A percentile compares a stretch with the other conserved stretches of the same genome.
phyloP scores from a whole-genome alignment of 257 asterid genomes.

The Solanum okadae region DNA sequence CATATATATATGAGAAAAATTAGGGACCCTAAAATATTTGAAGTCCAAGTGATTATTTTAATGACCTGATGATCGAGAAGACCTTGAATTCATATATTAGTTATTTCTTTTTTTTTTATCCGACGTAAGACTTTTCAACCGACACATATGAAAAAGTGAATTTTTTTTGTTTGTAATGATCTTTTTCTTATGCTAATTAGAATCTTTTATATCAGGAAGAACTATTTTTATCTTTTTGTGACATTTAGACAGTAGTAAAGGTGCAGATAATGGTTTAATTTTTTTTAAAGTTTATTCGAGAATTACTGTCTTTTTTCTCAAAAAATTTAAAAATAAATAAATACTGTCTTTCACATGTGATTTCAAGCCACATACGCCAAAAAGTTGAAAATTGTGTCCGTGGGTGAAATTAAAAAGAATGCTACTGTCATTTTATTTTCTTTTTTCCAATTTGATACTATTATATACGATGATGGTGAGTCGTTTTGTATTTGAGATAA shows the following conservation, averaged over 20 bases:
- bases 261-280: background rate
- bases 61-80: no score
- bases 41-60: no score
- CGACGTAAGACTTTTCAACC: background rate
- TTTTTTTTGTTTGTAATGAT: background rate
- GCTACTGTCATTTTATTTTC: background rate
- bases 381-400: background rate
- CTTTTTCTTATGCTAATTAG: background rate
- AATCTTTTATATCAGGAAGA: background rate
- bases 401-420: background rate
- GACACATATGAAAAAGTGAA: background rate
- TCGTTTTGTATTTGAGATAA: fast-evolving
- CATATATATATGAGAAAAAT: no score
- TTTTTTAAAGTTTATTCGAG: no score
- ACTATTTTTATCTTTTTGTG: background rate
- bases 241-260: background rate
- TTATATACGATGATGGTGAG: background rate
- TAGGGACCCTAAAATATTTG: no score
- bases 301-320: no score
- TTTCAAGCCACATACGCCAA: background rate
- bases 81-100: no score
- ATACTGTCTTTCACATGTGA: background rate
- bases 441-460: background rate
- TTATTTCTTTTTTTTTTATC: no score
- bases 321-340: no score